Conservation (phyloP, 2,329 filamentous ascomycete genomes). For the Pseudogymnoascus sp. region DNA sequence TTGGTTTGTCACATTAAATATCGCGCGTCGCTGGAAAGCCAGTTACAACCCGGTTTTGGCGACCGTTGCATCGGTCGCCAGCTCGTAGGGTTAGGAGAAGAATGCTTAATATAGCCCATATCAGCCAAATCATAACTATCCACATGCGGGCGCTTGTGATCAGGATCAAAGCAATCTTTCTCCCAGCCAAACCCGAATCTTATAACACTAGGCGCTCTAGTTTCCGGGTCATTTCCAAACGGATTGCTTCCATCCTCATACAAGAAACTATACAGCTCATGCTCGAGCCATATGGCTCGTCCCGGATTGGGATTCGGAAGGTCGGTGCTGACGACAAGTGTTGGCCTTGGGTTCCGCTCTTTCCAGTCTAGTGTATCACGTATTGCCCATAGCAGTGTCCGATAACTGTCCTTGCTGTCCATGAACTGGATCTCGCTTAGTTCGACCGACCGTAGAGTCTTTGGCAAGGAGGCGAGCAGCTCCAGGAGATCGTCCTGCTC, state of each 20-base stretch:
- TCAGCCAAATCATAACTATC: background rate
- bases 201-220: background rate
- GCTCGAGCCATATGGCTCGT: background rate
- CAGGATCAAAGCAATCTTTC: background rate
- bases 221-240: slow-evolving; percentile 2
- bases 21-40: too few relatives aligned
- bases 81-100: too few relatives aligned
- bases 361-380: slow-evolving; percentile 18
- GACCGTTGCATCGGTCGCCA: too few relatives aligned
- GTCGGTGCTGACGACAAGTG: slow-evolving; percentile 9
- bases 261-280: slow-evolving; percentile 16
- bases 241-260: slow-evolving; percentile 23
- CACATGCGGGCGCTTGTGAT: background rate
- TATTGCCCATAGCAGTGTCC: slow-evolving; percentile 19
- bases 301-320: slow-evolving; percentile 9
- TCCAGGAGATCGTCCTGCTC: slow-evolving; percentile 23
- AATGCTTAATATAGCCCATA: background rate
- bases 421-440: slow-evolving; percentile 29
- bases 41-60: too few relatives aligned
- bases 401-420: slow-evolving; percentile 7
- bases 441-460: slow-evolving; percentile 27
- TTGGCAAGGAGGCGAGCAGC: slow-evolving; percentile 25
- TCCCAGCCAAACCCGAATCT: background rate
- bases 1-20: too few relatives aligned
- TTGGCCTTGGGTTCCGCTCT: slow-evolving; percentile 12